These are phyloP conservation scores for Leccinum fibrillosum DNA, from an alignment of 768 basidiomycete species.

Conservation along the genomic window DNA sequence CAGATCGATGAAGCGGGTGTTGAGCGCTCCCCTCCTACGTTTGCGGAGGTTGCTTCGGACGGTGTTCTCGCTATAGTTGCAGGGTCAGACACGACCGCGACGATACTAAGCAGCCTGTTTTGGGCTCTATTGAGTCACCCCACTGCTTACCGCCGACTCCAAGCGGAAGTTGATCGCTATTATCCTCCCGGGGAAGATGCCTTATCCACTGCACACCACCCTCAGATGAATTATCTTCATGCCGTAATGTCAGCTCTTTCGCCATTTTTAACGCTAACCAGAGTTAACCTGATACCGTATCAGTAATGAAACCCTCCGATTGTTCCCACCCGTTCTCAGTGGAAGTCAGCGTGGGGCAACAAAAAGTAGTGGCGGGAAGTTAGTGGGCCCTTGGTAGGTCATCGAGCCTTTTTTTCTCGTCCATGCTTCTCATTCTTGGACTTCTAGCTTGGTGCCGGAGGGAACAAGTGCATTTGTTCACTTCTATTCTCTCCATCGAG, in stretches of 20 bases:
- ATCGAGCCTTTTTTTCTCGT: neutral
- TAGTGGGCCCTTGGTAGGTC: slow-evolving; percentile 41
- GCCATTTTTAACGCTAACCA: slow-evolving; percentile 1
- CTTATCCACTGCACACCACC: slow-evolving; percentile 27
- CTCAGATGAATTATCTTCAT: slow-evolving; percentile 31
- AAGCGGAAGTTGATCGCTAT: slow-evolving; percentile 38
- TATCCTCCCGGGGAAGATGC: slow-evolving; percentile 36
- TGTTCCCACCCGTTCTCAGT: slow-evolving; percentile 48
- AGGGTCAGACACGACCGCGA: slow-evolving; percentile 45
- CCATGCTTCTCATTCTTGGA: slow-evolving; percentile 9
- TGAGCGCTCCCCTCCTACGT: slow-evolving; percentile 34
- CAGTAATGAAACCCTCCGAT: slow-evolving; percentile 50
- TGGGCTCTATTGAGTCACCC: slow-evolving; percentile 35
- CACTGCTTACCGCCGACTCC: slow-evolving; percentile 32
- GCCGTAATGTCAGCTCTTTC: slow-evolving; percentile 31
- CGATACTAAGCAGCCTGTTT: slow-evolving; percentile 35
- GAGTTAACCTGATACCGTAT: slow-evolving; percentile 10
- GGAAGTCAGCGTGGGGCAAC: slow-evolving; percentile 43
- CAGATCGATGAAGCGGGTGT: slow-evolving; percentile 41
- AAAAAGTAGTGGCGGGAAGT: slow-evolving; percentile 34
- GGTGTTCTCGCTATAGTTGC: slow-evolving; percentile 42
- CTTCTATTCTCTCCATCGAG: slow-evolving; percentile 42
- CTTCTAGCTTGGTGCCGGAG: slow-evolving; percentile 41
- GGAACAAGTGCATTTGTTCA: slow-evolving; percentile 44
- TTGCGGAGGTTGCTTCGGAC: slow-evolving; percentile 37